phyloP scores from a whole-genome alignment of 2,329 filamentous ascomycete genomes.

The Pseudogymnoascus sp. region DNA sequence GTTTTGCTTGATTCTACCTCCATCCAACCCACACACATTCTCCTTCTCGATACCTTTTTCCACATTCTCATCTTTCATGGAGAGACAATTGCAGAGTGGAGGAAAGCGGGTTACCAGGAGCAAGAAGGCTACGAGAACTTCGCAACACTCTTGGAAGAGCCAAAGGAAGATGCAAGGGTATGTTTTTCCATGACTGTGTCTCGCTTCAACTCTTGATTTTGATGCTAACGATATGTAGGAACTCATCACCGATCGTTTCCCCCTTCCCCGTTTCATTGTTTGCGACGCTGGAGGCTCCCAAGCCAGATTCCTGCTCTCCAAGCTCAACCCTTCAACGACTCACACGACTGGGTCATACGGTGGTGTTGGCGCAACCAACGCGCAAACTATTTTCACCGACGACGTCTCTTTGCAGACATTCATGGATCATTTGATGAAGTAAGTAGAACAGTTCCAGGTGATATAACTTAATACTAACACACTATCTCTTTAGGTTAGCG shows the following conservation, averaged over 20 bases:
- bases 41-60: conserved; percentile 97
- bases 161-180: conserved; percentile 93
- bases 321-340: conserved; percentile 94
- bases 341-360: conserved; percentile 91
- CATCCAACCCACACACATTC: conserved; percentile 87
- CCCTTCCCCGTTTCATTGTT: conserved; percentile 95
- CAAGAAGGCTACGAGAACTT: conserved; percentile 99
- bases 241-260: conserved; percentile 93
- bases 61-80: conserved; percentile 99
- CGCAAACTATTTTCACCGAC: conserved; percentile 98
- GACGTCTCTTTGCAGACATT: conserved; percentile 97
- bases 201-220: conserved; percentile 5
- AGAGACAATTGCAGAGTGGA: conserved; percentile 95
- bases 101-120: conserved; percentile 94
- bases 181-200: conserved; percentile 29
- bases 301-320: conserved; percentile 91
- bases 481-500: conserved; percentile 33
- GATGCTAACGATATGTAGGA: conserved; percentile 49
- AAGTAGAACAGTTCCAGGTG: conserved; percentile 34
- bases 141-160: conserved; percentile 74
- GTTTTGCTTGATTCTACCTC: conserved; percentile 95
- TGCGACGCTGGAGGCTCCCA: conserved; percentile 98
- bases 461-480: neutral
- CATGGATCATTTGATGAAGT: conserved; percentile 99
- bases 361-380: conserved; percentile 73